These are phyloP conservation scores for Fusarium keratoplasticum DNA, from an alignment of 2,329 filamentous ascomycete species.

Conservation along the genomic window DNA sequence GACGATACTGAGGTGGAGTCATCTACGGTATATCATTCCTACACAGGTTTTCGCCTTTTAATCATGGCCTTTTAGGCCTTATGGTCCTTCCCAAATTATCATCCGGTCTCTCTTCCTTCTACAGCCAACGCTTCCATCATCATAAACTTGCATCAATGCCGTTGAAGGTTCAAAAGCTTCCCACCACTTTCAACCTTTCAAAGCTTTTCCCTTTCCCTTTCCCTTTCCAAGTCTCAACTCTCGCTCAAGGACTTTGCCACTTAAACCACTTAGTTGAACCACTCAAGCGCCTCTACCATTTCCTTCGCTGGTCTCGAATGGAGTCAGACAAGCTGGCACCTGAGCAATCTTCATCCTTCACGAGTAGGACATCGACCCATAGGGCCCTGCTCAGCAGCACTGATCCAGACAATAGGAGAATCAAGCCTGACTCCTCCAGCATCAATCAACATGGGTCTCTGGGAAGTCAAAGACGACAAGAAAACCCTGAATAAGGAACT, in stretches of 20 bases:
- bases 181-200: not conserved
- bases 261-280: not conserved
- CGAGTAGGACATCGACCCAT: not conserved
- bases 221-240: not conserved
- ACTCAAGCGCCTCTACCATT: too few species aligned
- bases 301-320: not conserved
- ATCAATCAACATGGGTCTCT: not conserved
- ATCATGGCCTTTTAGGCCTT: not conserved
- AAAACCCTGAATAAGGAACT: not conserved
- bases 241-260: not conserved
- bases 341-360: not conserved
- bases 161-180: not conserved
- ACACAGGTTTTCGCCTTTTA: not conserved
- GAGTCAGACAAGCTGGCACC: too few species aligned
- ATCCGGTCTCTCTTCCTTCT: not conserved
- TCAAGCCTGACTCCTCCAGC: not conserved
- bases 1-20: not conserved
- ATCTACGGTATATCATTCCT: not conserved
- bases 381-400: not conserved
- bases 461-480: not conserved
- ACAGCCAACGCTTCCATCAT: not conserved
- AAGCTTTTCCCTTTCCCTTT: not conserved
- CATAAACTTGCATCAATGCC: not conserved
- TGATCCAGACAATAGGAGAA: not conserved
- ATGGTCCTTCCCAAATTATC: not conserved